Base-by-base conservation (phyloP, 2,329 filamentous ascomycete genomes). In the Ramichloridium luteum region DNA sequence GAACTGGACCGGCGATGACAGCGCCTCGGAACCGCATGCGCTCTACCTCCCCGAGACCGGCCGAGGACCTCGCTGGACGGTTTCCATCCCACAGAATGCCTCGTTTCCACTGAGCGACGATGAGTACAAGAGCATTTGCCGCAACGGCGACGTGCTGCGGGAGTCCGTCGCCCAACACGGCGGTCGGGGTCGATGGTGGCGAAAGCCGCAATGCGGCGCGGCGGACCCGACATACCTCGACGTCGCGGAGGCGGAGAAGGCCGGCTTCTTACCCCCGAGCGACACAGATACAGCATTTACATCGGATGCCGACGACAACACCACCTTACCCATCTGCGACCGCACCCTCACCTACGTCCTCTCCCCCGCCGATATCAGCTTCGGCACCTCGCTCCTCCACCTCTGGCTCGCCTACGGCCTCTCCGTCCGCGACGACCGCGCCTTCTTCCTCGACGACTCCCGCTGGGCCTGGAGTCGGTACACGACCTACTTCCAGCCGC, bases 351-450 rank as follows among this genome's bases (percentile, higher is more conserved):
- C 81, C 0, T 90, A 80, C 51, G 70, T 85, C 2, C 64, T 93
- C 47, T 81, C 88, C 50, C 67, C 74, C 5, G 57, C 68, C 3
- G 76, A 88, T 46, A 80, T 81, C 2, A 84, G 84, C 3, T 63
- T 93, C 6, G 84, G 84, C 4, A 75, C 73, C 41, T 74, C 78
- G 2, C 57, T 93, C 37, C 75, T 92, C 68, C 70, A 77, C 49
- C 53, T 93, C 34, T 93, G 84, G 83, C 78, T 79, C 47, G 77
- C 82, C 15, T 92, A 90, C 51, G 81, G 81, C 3, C 59, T 92
- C 32, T 82, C 84, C 2, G 66, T 77, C 50, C 70, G 75, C 37
- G 80, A 92, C 51, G 72, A 71, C 10, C 67, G 83, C 14, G 66
- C 74, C 1, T 92, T 93, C 56, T 92, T 93, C 59, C 65, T 93